phyloP scores from a whole-genome alignment of 2,329 filamentous ascomycete genomes.

The Sporothrix brasiliensis region DNA sequence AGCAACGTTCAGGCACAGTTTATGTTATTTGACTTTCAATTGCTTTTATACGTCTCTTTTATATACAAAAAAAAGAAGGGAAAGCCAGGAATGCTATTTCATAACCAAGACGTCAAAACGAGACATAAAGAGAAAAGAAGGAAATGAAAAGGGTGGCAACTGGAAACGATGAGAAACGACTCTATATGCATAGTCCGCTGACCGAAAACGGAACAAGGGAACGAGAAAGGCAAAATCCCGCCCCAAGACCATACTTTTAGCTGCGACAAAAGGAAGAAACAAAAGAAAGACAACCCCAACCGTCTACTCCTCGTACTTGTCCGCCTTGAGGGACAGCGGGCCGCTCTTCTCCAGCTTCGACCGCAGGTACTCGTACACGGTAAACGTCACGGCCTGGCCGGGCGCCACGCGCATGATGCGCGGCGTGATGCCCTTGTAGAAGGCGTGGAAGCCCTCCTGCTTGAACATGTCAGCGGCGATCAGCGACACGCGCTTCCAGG shows the following conservation, averaged over 20 bases:
- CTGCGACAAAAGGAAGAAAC: not conserved
- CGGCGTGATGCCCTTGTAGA: slow-evolving; percentile 99
- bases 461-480: slow-evolving; percentile 87
- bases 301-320: slow-evolving; percentile 67
- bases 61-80: slow-evolving; percentile 11
- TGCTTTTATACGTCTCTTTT: slow-evolving; percentile 9
- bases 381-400: slow-evolving; percentile 79
- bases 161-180: not conserved
- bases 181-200: slow-evolving; percentile 7
- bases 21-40: slow-evolving; percentile 6
- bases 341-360: slow-evolving; percentile 69
- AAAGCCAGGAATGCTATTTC: slow-evolving; percentile 21
- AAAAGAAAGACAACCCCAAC: not conserved
- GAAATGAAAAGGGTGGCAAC: not conserved
- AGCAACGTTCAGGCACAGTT: not conserved
- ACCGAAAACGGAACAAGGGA: not conserved
- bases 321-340: slow-evolving; percentile 61
- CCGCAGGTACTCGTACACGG: slow-evolving; percentile 78
- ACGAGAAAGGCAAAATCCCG: not conserved
- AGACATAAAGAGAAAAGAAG: not conserved
- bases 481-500: slow-evolving; percentile 72
- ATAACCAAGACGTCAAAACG: not conserved
- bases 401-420: slow-evolving; percentile 96
- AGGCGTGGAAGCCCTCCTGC: slow-evolving; percentile 91
- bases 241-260: slow-evolving; percentile 5